Base-by-base conservation (phyloP, 768 basidiomycete genomes). In the Hygrophoropsis aurantiaca region DNA sequence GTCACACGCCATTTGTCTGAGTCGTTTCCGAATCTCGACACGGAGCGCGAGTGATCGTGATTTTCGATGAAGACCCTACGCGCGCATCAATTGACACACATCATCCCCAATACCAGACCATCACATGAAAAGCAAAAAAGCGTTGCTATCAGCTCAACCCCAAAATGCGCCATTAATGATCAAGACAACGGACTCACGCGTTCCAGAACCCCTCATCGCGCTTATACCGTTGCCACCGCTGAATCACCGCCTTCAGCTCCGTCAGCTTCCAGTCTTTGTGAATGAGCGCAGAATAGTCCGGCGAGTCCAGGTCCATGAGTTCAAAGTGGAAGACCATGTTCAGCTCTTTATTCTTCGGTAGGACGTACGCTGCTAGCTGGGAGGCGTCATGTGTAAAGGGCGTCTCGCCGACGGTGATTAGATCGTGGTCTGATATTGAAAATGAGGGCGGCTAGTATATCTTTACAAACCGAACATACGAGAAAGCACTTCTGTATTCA, bases 311-410 rank as follows among this genome's bases (percentile, higher is more conserved):
- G 47, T 80, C 77, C 72, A 82, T 78, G 18, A 78, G 54, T 42
- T 86, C 81, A 55, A 84, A 85, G 11, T 78, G 72, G 61, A 87
- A 85, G 24, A 82, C 73, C 78, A 80, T 82, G 57, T 85, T 69
- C 20, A 85, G 74, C 57, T 85, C 80, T 46, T 81, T 76, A 61
- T 80, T 80, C 11, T 47, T 51, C 0, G 83, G 79, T 2, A 81
- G 72, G 33, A 78, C 77, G 58, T 86, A 82, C 39, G 68, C 65
- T 9, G 80, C 79, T 11, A 88, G 62, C 47, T 71, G 65, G 7
- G 71, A 62, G 6, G 80, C 64, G 40, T 74, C 71, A 51, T 81
- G 73, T 4, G 82, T 82, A 57, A 78, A 79, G 0, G 82, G 79
- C 1, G 78, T 77, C 63, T 83, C 84, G 39, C 84, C 82, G 11